Evolutionary conservation across 192 early-diverging fungal genomes (phyloP).

Genomic region (Coemansia asiatica): DNA sequence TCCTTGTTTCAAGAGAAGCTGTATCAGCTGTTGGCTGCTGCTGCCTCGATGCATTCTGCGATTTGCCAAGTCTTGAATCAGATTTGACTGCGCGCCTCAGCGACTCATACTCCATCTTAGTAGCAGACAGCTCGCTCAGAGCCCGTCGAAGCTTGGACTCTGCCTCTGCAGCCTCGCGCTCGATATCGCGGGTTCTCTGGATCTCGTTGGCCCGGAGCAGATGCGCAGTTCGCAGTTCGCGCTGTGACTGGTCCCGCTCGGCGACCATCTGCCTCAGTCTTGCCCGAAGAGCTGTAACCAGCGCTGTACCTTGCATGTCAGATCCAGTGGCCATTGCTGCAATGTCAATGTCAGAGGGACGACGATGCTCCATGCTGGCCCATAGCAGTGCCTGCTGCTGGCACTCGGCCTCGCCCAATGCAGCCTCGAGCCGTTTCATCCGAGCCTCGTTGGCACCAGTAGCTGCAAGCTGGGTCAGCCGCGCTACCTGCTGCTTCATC

Average conservation of each 20-base stretch:
- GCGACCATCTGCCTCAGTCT: constrained; percentile 22
- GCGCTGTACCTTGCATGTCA: constrained; percentile 20
- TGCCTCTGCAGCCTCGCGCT: constrained; percentile 37
- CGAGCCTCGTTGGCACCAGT: constrained; percentile 37
- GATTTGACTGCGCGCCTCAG: constrained; percentile 16
- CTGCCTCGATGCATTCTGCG: background rate
- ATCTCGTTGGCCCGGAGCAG: constrained; percentile 48
- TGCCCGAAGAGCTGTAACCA: constrained; percentile 32
- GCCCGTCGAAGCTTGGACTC: constrained; percentile 31
- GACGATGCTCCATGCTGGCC: constrained; percentile 44
- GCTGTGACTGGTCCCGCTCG: constrained; percentile 40
- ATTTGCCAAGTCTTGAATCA: background rate
- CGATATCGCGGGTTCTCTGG: constrained; percentile 35
- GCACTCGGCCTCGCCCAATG: constrained; percentile 50
- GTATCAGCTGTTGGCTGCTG: background rate
- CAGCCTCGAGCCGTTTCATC: constrained; percentile 47
- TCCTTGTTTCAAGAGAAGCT: background rate
- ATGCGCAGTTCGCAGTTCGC: constrained; percentile 46
- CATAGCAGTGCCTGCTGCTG: constrained; percentile 45
- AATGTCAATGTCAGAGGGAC: constrained; percentile 1
- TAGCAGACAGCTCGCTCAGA: constrained; percentile 19
- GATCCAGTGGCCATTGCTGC: background rate
- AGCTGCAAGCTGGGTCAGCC: constrained; percentile 49
- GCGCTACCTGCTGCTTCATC: constrained; percentile 52
- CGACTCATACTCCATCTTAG: constrained; percentile 28